These are phyloP conservation scores for Pyropia yezoensis DNA, from an alignment of 23 red algal genomes.

Conservation along the genomic window DNA sequence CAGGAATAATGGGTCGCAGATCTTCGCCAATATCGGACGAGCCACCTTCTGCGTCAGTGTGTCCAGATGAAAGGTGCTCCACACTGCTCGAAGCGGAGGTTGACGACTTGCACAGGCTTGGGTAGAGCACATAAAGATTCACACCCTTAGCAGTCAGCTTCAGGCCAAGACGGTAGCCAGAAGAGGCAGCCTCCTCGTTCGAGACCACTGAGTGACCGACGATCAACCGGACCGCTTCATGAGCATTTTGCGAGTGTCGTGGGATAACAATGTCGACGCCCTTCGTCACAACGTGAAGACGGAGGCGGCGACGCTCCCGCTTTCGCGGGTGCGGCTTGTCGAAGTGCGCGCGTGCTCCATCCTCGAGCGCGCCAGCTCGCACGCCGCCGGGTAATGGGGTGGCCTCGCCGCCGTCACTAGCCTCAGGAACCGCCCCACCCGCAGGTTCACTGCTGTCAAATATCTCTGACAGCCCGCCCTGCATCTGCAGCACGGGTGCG, in stretches of 20 bases:
- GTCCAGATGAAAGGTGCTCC: no score
- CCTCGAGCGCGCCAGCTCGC: no score
- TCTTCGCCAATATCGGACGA: no score
- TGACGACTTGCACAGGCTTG: neutral
- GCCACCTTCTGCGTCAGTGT: no score
- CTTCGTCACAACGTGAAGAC: constrained; percentile 33
- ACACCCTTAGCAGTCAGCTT: constrained; percentile 32
- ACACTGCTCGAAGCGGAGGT: no score
- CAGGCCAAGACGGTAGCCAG: constrained; percentile 50
- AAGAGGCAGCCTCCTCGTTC: constrained; percentile 29
- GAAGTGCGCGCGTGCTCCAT: no score
- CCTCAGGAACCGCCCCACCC: no score
- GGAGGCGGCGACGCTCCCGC: neutral
- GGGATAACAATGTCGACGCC: constrained; percentile 58
- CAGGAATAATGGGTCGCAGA: no score
- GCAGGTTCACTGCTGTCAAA: constrained; percentile 18
- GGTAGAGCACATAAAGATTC: constrained; percentile 42
- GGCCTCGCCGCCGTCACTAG: no score
- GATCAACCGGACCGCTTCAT: constrained; percentile 55
- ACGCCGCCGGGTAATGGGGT: no score
- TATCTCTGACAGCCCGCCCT: constrained; percentile 50
- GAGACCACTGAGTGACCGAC: constrained; percentile 36
- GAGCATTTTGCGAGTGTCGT: constrained; percentile 55
- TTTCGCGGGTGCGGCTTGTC: no score
- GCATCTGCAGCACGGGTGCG: constrained; percentile 55